phyloP scores from a whole-genome alignment of 345 rosid species.

The Brassica rapa region DNA sequence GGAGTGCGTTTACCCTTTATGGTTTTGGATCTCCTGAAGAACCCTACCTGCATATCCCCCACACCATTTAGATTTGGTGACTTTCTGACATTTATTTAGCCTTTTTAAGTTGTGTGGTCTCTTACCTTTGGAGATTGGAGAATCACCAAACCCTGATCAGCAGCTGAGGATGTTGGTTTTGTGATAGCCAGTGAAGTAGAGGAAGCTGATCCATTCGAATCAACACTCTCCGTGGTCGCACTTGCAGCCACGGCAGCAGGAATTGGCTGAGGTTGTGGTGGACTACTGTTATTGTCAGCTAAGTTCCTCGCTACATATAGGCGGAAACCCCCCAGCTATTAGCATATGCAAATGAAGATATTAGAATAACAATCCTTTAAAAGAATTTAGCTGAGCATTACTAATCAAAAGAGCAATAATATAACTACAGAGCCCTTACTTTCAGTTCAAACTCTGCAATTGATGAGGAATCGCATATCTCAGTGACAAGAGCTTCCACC shows the following conservation, averaged over 20 bases:
- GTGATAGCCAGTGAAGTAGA: constrained; percentile 65
- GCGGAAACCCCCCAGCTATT: constrained; percentile 77
- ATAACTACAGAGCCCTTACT: constrained; percentile 43
- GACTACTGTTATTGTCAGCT: constrained; percentile 38
- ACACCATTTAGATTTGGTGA: constrained; percentile 1
- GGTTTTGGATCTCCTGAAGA: constrained; percentile 76
- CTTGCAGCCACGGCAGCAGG: constrained; percentile 40
- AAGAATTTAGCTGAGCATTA: background rate
- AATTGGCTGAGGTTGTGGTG: constrained; percentile 48
- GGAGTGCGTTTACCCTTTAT: constrained; percentile 77
- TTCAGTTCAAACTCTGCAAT: constrained; percentile 83
- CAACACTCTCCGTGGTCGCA: constrained; percentile 32
- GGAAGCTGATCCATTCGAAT: constrained; percentile 51
- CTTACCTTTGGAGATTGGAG: constrained; percentile 86
- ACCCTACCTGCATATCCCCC: constrained; percentile 65
- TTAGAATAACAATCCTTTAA: constrained; percentile 22
- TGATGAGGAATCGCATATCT: constrained; percentile 70
- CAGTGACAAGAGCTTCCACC: constrained; percentile 77
- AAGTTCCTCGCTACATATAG: constrained; percentile 64
- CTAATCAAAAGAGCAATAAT: constrained; percentile 6
- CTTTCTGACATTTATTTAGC: constrained; percentile 13
- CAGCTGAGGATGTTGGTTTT: constrained; percentile 55
- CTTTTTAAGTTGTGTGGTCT: constrained; percentile 11
- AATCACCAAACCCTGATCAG: constrained; percentile 78
- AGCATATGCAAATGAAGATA: constrained; percentile 29